Evolutionary conservation across 108 stramenopile genomes (phyloP), one percentile per base, ranked within the genome.

Genomic region (Hondaea fermentalgiana): DNA sequence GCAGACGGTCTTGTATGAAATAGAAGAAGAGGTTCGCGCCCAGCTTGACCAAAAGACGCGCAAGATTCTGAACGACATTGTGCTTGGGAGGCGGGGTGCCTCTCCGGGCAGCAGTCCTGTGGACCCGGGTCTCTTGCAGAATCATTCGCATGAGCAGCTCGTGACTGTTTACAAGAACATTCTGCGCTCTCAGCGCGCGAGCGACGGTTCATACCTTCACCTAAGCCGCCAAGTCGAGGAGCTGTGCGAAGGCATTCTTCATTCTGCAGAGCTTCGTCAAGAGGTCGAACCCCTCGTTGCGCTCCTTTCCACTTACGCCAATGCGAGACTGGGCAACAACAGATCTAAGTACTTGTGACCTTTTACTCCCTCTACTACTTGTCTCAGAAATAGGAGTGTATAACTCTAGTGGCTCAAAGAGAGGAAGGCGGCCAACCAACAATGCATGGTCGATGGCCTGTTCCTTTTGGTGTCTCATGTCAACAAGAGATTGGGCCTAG

Each of bases 231-330:
- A 83, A 35, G 76, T 83, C 23, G 76, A 83, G 17, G 76, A 83
- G n/a, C 51, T 83, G 17, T 53, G 76, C 51, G 51, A 83, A 17
- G 49, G 51, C 76, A 83, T 83, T 83, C 76, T 83, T 6, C 45
- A 53, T 45, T 25, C 49, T 6, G n/a, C 76, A 25, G 76, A 83
- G 51, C 76, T 83, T n/a, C 45, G 76, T 6, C 76, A 83, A 23
- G 76, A 83, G 25, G 49, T 83, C 45, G 76, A 83, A 23, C 76
- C 76, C n/a, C 76, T 83, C 6, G 76, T 83, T 12, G 76, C 76
- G 17, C 76, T 83, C 19, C 76, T 83, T 6, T 47, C 51, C 45
- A 83, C 76, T 6, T 83, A 83, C 23, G 76, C 76, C 8, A 53
- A 47, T 53, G 76, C 76, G 4, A 47, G 51, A 35, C 51, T 83